Conservation (phyloP, 352 stramenopile genomes). For the Pythium diclinum region DNA sequence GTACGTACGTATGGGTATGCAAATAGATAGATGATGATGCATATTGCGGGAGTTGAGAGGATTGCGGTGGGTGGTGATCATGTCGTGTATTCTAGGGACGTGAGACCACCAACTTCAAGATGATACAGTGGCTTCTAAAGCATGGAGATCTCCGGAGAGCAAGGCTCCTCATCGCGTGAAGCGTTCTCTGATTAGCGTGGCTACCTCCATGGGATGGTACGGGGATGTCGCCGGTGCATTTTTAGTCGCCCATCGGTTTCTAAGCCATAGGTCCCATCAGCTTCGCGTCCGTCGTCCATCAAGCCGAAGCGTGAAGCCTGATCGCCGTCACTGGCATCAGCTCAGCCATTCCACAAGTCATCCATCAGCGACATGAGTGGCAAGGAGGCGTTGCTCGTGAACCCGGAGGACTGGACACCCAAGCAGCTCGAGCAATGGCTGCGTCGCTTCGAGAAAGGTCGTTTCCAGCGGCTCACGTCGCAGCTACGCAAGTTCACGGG, state of each 20-base stretch:
- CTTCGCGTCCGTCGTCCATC: background rate
- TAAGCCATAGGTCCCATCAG: no score
- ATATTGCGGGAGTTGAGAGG: background rate
- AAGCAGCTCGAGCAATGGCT: conserved; percentile 43
- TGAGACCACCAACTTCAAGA: background rate
- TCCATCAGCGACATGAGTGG: conserved; percentile 5
- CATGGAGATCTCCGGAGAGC: background rate
- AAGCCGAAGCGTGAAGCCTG: background rate
- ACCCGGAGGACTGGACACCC: conserved; percentile 75
- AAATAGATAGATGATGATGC: background rate
- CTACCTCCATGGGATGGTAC: background rate
- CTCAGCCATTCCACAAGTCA: conserved; percentile 13
- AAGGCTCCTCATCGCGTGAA: background rate
- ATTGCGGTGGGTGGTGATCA: background rate
- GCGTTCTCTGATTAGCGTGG: background rate
- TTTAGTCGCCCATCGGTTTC: background rate
- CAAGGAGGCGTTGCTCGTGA: conserved; percentile 61
- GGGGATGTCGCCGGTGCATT: background rate
- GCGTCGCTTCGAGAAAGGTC: conserved; percentile 46
- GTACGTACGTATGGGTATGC: background rate
- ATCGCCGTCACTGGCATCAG: conserved; percentile 9
- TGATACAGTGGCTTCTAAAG: background rate
- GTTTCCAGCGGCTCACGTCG: conserved; percentile 52
- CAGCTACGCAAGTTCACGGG: conserved; percentile 62
- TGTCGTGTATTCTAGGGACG: background rate